Conservation (phyloP, 2,329 filamentous ascomycete species). For the Seiridium unicorne region DNA sequence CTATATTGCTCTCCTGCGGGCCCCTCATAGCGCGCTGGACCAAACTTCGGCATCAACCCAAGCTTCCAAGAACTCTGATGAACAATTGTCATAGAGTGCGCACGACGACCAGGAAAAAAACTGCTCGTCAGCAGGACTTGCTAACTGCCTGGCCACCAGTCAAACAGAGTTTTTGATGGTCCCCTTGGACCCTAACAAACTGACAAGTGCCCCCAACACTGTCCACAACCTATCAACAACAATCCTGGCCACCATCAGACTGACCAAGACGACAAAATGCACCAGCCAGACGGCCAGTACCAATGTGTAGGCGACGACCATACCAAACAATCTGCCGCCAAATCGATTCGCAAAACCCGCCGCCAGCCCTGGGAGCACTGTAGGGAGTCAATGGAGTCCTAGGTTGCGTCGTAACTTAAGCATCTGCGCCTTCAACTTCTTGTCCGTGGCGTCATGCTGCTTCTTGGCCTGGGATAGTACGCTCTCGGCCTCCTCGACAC, state of each 20-base stretch:
- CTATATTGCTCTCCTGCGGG: too few relatives aligned
- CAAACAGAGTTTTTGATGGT: neutral
- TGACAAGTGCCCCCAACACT: neutral
- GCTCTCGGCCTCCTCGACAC: slow-evolving; percentile 61
- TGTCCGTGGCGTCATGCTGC: slow-evolving; percentile 30
- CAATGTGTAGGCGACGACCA: slow-evolving; percentile 3
- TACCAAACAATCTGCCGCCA: neutral
- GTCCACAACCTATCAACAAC: neutral
- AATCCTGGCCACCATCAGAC: neutral
- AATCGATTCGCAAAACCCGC: neutral
- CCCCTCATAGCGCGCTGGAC: too few relatives aligned
- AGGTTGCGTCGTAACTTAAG: slow-evolving; percentile 24
- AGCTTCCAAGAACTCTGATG: too few relatives aligned
- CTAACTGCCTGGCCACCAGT: too few relatives aligned
- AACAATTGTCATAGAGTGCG: too few relatives aligned
- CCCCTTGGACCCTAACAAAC: neutral
- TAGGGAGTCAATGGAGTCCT: slow-evolving; percentile 12
- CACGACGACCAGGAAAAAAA: too few relatives aligned
- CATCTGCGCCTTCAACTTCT: slow-evolving; percentile 30
- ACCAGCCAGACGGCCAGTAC: slow-evolving; percentile 1
- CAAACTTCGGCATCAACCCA: too few relatives aligned
- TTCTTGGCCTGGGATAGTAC: slow-evolving; percentile 39
- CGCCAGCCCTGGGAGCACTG: neutral
- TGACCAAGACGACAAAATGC: slow-evolving; percentile 1
- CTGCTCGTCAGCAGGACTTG: too few relatives aligned